Conservation (phyloP, 225 moss, liverwort and hornwort genomes). For the Polytrichum formosum region DNA sequence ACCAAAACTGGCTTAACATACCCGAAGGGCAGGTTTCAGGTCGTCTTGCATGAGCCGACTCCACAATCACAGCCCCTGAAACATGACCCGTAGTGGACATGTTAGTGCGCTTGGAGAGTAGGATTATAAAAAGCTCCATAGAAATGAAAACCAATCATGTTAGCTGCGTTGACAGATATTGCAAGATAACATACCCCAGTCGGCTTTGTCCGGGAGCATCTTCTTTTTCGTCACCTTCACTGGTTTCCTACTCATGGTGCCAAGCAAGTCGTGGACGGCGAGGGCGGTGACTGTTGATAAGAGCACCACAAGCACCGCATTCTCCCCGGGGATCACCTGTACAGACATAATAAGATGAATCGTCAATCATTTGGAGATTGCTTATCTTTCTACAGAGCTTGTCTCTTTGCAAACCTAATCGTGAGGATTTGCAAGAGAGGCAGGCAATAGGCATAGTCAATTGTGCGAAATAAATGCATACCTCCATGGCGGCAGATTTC, state of each 20-base stretch:
- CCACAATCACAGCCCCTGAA: constrained; percentile 37
- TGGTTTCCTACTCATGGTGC: constrained; percentile 29
- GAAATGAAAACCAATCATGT: not conserved
- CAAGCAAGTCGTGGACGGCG: constrained; percentile 37
- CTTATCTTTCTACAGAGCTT: too few species aligned
- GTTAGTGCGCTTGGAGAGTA: not conserved
- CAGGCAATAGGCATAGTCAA: too few species aligned
- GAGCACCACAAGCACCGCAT: constrained; percentile 32
- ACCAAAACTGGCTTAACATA: constrained; percentile 28
- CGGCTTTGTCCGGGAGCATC: constrained; percentile 18
- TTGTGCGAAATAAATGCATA: not conserved
- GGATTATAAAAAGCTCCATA: not conserved
- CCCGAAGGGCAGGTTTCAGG: constrained; percentile 1
- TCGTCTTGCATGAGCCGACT: constrained; percentile 3
- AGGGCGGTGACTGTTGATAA: constrained; percentile 32
- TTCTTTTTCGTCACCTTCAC: constrained; percentile 28
- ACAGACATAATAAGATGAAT: not conserved
- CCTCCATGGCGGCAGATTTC: constrained; percentile 50
- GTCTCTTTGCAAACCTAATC: too few species aligned
- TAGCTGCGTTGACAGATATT: not conserved
- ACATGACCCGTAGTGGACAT: constrained; percentile 2
- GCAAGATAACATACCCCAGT: constrained; percentile 33
- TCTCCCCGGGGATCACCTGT: constrained; percentile 39
- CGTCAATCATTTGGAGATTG: too few species aligned
- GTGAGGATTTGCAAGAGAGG: too few species aligned